A percentile compares a stretch with the other conserved stretches of the same genome.
Evolutionary conservation across 192 early-diverging fungal genomes (phyloP).

Genomic region (Entomortierella beljakovae): DNA sequence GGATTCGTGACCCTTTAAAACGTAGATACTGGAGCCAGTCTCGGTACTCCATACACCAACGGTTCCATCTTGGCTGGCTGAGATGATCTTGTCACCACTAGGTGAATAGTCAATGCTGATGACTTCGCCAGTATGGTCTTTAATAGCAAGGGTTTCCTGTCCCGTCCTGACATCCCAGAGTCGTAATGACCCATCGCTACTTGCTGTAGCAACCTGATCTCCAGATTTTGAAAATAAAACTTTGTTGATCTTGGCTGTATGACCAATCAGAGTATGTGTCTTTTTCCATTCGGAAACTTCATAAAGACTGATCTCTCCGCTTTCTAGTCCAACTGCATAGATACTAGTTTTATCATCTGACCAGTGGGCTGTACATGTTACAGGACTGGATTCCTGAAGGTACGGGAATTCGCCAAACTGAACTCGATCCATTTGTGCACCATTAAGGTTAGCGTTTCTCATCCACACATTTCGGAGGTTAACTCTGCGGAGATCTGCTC

Average conservation of each 20-base stretch:
- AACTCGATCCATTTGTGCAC: neutral
- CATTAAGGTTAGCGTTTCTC: neutral
- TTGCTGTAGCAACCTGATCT: neutral
- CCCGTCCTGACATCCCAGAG: neutral
- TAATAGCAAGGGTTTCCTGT: neutral
- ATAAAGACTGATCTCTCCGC: neutral
- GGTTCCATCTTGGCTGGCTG: neutral
- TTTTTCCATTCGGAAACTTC: neutral
- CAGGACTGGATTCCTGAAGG: neutral
- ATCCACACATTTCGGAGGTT: neutral
- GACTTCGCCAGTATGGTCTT: neutral
- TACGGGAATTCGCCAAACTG: neutral
- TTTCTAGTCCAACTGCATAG: neutral
- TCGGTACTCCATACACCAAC: neutral
- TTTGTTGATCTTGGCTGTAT: neutral
- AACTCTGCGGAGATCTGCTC: slow-evolving; percentile 5
- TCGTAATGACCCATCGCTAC: neutral
- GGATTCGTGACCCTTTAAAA: too few relatives aligned
- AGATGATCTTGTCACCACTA: neutral
- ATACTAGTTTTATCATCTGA: neutral
- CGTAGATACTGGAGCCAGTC: neutral
- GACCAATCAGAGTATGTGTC: neutral
- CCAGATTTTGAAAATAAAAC: neutral
- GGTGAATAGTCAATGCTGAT: neutral
- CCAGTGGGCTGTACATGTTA: neutral